Evolutionary conservation across 164 flowering plant genomes (phyloP).

Genomic region (Piper betle): DNA sequence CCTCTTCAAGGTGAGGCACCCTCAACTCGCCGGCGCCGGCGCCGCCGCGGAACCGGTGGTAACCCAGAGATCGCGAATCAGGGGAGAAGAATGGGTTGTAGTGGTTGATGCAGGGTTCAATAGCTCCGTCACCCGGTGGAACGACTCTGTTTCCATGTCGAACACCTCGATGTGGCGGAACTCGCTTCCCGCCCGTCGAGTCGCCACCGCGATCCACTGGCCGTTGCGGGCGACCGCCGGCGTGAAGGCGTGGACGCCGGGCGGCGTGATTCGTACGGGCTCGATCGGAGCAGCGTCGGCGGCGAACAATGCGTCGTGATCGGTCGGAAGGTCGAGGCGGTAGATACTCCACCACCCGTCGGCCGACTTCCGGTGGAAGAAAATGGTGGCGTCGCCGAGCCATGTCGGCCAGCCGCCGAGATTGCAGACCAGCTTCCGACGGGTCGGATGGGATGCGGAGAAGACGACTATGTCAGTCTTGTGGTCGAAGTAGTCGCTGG

Average conservation of each 20-base stretch:
- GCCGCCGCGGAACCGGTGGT: slow-evolving; percentile 77
- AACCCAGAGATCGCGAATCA: slow-evolving; percentile 41
- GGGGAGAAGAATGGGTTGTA: slow-evolving; percentile 82
- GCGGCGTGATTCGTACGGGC: slow-evolving; percentile 50
- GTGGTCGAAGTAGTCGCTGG: slow-evolving; percentile 63
- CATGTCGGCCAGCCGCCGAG: slow-evolving; percentile 90
- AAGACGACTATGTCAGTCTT: slow-evolving; percentile 63
- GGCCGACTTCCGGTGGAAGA: slow-evolving; percentile 59
- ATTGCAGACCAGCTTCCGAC: slow-evolving; percentile 24
- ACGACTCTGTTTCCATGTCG: slow-evolving; percentile 28
- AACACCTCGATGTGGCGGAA: slow-evolving; percentile 72
- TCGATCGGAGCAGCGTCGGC: slow-evolving; percentile 4
- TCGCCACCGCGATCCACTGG: slow-evolving; percentile 52
- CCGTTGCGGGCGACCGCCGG: slow-evolving; percentile 54
- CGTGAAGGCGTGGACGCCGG: slow-evolving; percentile 76
- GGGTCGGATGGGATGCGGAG: slow-evolving; percentile 30
- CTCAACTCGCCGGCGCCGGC: slow-evolving; percentile 23
- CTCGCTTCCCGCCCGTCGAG: slow-evolving; percentile 38
- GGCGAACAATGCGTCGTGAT: background rate
- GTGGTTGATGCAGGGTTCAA: slow-evolving; percentile 50
- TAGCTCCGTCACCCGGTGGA: slow-evolving; percentile 38
- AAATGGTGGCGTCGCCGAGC: slow-evolving; percentile 58
- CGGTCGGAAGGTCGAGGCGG: slow-evolving; percentile 22
- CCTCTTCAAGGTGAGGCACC: slow-evolving; percentile 42
- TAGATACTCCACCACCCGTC: slow-evolving; percentile 97